phyloP scores from a whole-genome alignment of 345 rosid genomes.

The Hibiscus tridactylites region DNA sequence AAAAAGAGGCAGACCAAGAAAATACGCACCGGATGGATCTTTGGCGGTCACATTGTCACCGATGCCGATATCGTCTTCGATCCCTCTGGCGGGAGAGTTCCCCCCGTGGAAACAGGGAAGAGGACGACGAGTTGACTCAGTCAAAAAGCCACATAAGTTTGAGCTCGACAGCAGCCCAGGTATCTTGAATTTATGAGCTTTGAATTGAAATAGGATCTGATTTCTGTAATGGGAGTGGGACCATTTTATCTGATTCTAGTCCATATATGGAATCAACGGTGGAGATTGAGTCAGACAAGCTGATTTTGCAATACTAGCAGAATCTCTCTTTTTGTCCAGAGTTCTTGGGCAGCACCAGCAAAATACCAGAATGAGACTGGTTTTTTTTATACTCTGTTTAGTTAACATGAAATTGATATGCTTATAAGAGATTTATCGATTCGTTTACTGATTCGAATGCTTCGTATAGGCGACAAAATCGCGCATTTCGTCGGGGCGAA shows the following conservation, averaged over 20 bases:
- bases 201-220: conserved; percentile 6
- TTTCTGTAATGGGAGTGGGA: conserved; percentile 36
- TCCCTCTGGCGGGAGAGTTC: conserved; percentile 56
- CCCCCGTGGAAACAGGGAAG: conserved; percentile 50
- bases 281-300: conserved; percentile 12
- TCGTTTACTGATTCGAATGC: conserved; percentile 7
- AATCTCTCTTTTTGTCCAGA: too few species aligned
- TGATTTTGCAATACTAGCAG: background rate
- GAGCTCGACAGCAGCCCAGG: conserved; percentile 50
- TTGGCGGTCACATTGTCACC: conserved; percentile 58
- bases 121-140: conserved; percentile 37
- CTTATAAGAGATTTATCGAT: too few species aligned
- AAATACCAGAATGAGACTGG: too few species aligned
- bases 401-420: background rate
- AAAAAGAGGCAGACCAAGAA: conserved; percentile 91
- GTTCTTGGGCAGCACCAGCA: too few species aligned
- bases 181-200: conserved; percentile 7
- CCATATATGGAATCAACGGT: conserved; percentile 34
- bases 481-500: conserved; percentile 54
- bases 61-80: conserved; percentile 79
- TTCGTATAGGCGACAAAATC: conserved; percentile 39
- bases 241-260: conserved; percentile 45
- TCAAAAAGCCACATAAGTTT: conserved; percentile 46
- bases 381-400: too few species aligned
- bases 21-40: conserved; percentile 65